These are phyloP conservation scores for Adiantum capillusveneris DNA, from an alignment of 75 land plant species.

Conservation along the genomic window DNA sequence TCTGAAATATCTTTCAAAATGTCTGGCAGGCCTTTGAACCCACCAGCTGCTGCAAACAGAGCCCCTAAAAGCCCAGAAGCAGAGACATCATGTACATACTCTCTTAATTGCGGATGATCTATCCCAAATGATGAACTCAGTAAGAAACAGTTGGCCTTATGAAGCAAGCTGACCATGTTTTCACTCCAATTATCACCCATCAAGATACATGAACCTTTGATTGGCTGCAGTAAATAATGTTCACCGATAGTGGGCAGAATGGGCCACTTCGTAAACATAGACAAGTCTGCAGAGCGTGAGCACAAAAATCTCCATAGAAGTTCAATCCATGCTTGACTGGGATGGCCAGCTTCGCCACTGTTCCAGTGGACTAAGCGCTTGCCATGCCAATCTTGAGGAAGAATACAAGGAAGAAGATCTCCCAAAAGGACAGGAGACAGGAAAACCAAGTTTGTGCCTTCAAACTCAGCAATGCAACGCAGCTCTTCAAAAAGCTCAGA, in stretches of 20 bases:
- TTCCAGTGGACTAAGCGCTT: conserved; percentile 53
- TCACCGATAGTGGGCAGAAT: conserved; percentile 62
- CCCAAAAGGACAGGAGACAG: conserved; percentile 54
- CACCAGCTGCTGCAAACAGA: conserved; percentile 42
- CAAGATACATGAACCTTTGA: conserved; percentile 52
- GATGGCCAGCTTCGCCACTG: conserved; percentile 55
- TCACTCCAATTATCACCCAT: conserved; percentile 90
- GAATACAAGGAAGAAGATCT: conserved; percentile 52
- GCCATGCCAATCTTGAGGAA: conserved; percentile 75
- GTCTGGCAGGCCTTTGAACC: conserved; percentile 22
- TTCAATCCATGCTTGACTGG: conserved; percentile 72
- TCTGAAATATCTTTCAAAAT: conserved; percentile 41
- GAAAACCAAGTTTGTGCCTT: conserved; percentile 40
- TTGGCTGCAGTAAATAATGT: conserved; percentile 43
- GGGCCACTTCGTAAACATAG: conserved; percentile 73
- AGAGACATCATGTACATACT: conserved; percentile 68
- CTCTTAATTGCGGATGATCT: conserved; percentile 55
- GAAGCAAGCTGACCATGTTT: conserved; percentile 66
- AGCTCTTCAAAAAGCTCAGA: conserved; percentile 40
- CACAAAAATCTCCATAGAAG: conserved; percentile 68
- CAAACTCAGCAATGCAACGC: conserved; percentile 45
- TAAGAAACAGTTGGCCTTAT: conserved; percentile 53
- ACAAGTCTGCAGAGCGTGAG: conserved; percentile 49
- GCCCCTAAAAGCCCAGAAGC: conserved; percentile 72
- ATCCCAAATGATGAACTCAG: conserved; percentile 50